A percentile compares a stretch with the other conserved stretches of the same genome.
Conservation (phyloP, 148 eudicot genomes). For the Rhododendron kiyosumense region DNA sequence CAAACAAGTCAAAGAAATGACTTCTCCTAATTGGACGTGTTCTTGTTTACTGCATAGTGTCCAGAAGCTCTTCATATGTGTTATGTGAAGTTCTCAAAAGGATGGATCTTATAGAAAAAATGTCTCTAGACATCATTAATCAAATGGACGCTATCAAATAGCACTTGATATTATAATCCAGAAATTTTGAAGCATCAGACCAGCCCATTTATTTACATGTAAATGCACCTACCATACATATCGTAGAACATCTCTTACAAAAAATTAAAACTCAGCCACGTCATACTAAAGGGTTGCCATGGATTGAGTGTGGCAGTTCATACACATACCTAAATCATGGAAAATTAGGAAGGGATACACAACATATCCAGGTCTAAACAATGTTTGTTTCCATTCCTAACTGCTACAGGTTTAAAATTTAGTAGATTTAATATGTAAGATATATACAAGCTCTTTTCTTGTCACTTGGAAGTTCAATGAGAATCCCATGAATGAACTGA, state of each 20-base stretch:
- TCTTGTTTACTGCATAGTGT: background rate
- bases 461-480: background rate
- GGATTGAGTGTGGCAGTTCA: background rate
- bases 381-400: background rate
- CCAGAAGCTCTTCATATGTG: background rate
- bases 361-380: background rate
- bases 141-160: background rate
- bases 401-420: background rate
- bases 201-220: background rate
- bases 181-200: background rate
- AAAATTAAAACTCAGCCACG: background rate
- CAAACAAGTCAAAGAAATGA: background rate
- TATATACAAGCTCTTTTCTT: background rate
- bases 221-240: background rate
- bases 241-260: background rate
- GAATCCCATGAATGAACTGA: background rate
- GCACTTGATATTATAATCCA: background rate
- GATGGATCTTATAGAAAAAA: background rate
- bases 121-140: background rate
- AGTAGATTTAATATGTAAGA: background rate
- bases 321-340: background rate
- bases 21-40: background rate
- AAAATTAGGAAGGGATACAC: background rate
- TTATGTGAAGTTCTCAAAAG: background rate
- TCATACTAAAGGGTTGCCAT: background rate